Base-by-base conservation (phyloP, 352 stramenopile genomes). In the Globisporangium carolinianum region DNA sequence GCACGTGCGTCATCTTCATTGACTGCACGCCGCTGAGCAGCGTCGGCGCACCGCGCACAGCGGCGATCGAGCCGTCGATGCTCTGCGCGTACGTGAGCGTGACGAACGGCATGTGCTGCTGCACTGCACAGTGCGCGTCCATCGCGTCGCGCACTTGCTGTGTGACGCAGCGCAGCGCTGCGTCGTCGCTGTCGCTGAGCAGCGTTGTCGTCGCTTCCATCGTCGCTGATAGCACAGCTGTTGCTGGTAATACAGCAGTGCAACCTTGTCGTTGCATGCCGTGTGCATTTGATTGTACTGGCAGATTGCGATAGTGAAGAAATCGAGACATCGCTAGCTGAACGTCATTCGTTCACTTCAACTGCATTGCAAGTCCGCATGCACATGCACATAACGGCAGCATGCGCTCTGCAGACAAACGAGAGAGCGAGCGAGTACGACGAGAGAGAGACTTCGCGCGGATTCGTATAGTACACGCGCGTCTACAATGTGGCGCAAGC, bases 31-130 rank as follows among this genome's bases (percentile, higher is more conserved):
- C 85, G 55, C 83, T 92, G 37, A 94, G 61, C 32, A 89, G 48
- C 47, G 82, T 92, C 37, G 82, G 80, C 57, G 7, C 51, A 87
- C 84, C 84, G 72, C 74, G 72, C 54, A 82, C 58, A 4, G 71
- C 76, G 2, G 86, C 58, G 41, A 97, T 82, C 4, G 77, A 94
- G 1, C 88, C 88, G 53, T 97, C 88, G 9, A 97, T 83, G 57
- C 88, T 97, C 58, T 97, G 88, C 45, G 88, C 88, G 56, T 96
- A 97, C 10, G 86, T 94, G 15, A 96, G 64, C 43, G 87, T 96
- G 46, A 96, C 60, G 36, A 84, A 79, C 3, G 83, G 78, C 47
- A 70, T 47, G 7, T 6, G 14, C 6, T 18, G 36, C 38, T 4
- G 12, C 2, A 11, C 14, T 11, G 36, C 12, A 3, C 5, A 7